Evolutionary conservation across 345 rosid species (phyloP).

Genomic region (Camelina sativa): DNA sequence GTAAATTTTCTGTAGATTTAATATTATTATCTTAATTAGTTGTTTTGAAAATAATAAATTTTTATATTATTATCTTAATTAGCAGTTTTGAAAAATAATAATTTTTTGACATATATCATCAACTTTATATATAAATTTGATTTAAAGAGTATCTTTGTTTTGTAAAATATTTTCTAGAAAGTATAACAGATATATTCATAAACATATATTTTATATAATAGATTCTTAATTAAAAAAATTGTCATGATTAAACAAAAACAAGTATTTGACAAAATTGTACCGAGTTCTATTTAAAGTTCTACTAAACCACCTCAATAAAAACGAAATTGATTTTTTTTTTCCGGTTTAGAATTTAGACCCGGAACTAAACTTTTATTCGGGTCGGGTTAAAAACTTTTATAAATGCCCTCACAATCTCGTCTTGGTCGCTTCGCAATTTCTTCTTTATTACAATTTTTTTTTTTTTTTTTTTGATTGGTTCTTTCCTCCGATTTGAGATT

Average conservation of each 20-base stretch:
- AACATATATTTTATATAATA: too few species aligned
- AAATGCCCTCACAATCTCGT: slow-evolving; percentile 24
- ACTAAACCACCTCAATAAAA: background rate
- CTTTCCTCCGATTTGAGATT: slow-evolving; percentile 18
- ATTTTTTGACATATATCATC: too few species aligned
- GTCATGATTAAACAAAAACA: background rate
- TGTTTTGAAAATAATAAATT: too few species aligned
- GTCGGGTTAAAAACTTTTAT: slow-evolving; percentile 36
- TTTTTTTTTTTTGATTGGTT: background rate
- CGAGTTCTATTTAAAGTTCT: background rate
- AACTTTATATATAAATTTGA: too few species aligned
- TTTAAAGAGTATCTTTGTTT: too few species aligned
- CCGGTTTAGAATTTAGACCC: slow-evolving; percentile 21
- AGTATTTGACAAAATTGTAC: background rate
- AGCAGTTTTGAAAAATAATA: too few species aligned
- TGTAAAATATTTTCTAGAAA: background rate
- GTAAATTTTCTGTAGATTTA: too few species aligned
- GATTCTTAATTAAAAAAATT: background rate
- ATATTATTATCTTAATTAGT: too few species aligned
- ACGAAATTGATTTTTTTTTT: background rate
- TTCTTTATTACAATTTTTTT: background rate
- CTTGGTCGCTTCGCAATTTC: slow-evolving; percentile 31
- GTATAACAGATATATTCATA: background rate
- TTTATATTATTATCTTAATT: too few species aligned
- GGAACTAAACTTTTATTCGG: slow-evolving; percentile 27